Base-by-base conservation (phyloP, 805 yeast genomes). In the Hanseniaspora taiwanica region DNA sequence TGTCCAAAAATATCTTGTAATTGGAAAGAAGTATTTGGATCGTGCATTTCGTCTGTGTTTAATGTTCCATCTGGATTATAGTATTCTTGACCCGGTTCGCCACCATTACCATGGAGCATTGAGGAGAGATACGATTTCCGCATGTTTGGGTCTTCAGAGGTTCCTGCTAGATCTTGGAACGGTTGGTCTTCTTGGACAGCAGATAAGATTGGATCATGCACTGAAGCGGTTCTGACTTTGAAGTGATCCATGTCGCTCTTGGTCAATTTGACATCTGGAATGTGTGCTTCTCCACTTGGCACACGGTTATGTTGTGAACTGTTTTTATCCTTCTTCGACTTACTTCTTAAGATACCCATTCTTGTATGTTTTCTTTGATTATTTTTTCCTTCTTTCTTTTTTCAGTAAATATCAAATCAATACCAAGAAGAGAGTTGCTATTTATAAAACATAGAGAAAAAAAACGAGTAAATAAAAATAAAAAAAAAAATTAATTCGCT, bases 151-250 rank as follows among this genome's bases (percentile, higher is more conserved):
- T 44, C 62, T 46, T 58, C 63, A 25, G 54, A 54, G 44, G 53
- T 50, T 7, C 57, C 48, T 25, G 62, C 65, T 27, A 67, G 64
- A 55, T 72, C 74, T 62, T 91, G 95, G 57, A 84, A 91, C 7
- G 98, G 98, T 65, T 91, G 97, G 7, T 81, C 89, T 60, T 89
- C 97, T 55, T 81, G 86, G 36, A 91, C 93, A 3, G 98, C 98
- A 27, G 80, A 71, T 46, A 91, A 65, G 44, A 91, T 78, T n/a
- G 96, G 96, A 62, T 86, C 96, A 49, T 81, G 84, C 24, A 80
- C 76, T 41, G 80, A 73, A 32, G 76, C 77, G 1, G 85, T 69
- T 50, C 81, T 72, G 51, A 74, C 66, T 53, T 80, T 79, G 51
- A 74, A 70, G 45, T 74, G 63, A 37, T 65, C 65, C 27, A 65